Percentiles rank a stretch among this genome's conserved stretches.
These are phyloP conservation scores for Cicer bijugum DNA, from an alignment of 306 rosid species.

Conservation along the genomic window DNA sequence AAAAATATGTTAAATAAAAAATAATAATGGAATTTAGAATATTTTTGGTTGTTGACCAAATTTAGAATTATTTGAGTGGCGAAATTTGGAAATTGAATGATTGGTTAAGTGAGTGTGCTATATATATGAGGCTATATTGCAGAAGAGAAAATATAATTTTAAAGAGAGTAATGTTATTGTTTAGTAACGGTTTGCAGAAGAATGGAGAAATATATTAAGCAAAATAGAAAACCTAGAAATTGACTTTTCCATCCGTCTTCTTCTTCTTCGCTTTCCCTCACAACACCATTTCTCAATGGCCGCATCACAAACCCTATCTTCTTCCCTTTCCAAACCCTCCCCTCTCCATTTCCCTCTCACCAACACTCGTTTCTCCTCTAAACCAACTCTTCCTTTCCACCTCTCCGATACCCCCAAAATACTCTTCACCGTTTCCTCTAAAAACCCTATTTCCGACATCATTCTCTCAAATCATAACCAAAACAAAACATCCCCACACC, in stretches of 20 bases:
- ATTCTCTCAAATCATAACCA: slow-evolving; percentile 10
- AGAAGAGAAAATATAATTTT: too few relatives aligned
- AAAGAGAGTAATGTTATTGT: too few relatives aligned
- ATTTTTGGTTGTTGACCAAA: too few relatives aligned
- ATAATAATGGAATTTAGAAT: too few relatives aligned
- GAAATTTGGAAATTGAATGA: too few relatives aligned
- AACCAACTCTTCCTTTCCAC: slow-evolving; percentile 35
- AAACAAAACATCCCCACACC: background rate
- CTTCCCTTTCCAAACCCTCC: slow-evolving; percentile 45
- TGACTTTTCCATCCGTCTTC: background rate
- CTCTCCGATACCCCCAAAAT: slow-evolving; percentile 23
- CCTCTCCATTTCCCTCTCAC: slow-evolving; percentile 35
- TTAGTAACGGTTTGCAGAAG: too few relatives aligned
- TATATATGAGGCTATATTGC: too few relatives aligned
- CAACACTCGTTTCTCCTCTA: slow-evolving; percentile 26
- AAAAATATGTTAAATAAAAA: too few relatives aligned
- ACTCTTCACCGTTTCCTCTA: slow-evolving; percentile 36
- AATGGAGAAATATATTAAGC: too few relatives aligned
- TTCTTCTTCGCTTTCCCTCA: background rate
- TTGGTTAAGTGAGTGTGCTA: too few relatives aligned
- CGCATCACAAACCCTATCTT: slow-evolving; percentile 35
- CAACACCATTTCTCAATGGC: slow-evolving; percentile 29
- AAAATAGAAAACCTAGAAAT: slow-evolving; percentile 40
- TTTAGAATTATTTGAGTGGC: too few relatives aligned
- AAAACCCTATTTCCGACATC: slow-evolving; percentile 53